Percentiles rank a stretch among this genome's conserved stretches.
These are phyloP conservation scores for Gonapodya prolifera DNA, from an alignment of 192 early-diverging fungal species.

Conservation along the genomic window DNA sequence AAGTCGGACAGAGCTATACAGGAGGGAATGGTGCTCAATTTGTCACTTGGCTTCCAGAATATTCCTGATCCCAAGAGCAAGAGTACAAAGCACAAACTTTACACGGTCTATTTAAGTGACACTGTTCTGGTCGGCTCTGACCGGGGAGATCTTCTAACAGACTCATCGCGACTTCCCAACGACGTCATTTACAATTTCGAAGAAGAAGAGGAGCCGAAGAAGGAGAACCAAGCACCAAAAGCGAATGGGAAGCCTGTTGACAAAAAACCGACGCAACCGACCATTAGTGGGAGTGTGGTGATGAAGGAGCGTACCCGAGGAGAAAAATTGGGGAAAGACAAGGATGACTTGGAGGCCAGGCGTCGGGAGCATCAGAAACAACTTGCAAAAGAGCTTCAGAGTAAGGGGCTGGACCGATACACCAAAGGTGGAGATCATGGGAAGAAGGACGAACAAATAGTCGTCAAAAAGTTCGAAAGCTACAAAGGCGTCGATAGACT, in stretches of 20 bases:
- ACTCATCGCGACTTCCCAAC: conserved; percentile 4
- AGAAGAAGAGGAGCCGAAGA: conserved; percentile 13
- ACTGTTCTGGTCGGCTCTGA: conserved; percentile 63
- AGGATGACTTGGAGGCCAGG: neutral
- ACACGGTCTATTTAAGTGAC: conserved; percentile 75
- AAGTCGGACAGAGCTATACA: conserved; percentile 57
- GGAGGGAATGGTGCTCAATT: conserved; percentile 71
- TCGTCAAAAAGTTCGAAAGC: conserved; percentile 86
- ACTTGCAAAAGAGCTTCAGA: conserved; percentile 58
- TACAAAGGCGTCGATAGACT: conserved; percentile 82
- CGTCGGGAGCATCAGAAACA: conserved; percentile 74
- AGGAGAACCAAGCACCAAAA: conserved; percentile 11
- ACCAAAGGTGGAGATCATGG: conserved; percentile 40
- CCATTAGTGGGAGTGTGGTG: conserved; percentile 14
- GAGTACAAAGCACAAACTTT: conserved; percentile 62
- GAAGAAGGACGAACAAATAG: conserved; percentile 46
- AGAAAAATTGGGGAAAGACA: conserved; percentile 14
- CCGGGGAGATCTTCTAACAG: conserved; percentile 11
- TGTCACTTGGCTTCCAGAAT: conserved; percentile 76
- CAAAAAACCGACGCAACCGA: neutral
- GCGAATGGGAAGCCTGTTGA: neutral
- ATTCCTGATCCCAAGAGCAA: conserved; percentile 57
- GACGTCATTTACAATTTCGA: conserved; percentile 7
- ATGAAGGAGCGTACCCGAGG: conserved; percentile 22
- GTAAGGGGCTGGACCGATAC: conserved; percentile 70